Conservation (phyloP, 371 early-diverging fungal species). For the Circinella minor region DNA sequence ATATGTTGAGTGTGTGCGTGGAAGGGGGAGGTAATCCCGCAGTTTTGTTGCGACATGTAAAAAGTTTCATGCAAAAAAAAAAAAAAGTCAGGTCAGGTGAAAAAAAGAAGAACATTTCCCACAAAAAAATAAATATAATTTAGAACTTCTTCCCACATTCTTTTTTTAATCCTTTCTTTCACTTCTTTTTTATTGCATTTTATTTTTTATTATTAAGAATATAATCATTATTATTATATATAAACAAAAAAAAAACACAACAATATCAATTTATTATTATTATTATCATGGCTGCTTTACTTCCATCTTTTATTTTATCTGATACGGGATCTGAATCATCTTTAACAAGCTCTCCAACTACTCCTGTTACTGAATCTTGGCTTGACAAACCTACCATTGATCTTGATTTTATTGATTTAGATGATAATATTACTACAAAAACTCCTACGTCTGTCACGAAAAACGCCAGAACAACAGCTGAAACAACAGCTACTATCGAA, state of each 20-base stretch:
- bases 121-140: no score
- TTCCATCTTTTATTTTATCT: background rate
- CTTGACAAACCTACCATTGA: background rate
- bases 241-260: no score
- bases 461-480: no score
- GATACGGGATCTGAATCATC: conserved; percentile 4
- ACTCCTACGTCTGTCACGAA: no score
- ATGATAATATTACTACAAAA: background rate
- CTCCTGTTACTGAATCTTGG: background rate
- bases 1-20: no score
- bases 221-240: no score
- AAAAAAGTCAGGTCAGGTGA: no score
- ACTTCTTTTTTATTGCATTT: background rate
- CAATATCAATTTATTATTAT: background rate
- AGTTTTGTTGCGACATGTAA: no score
- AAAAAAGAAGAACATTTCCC: no score
- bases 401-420: conserved; percentile 4
- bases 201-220: background rate
- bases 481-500: background rate
- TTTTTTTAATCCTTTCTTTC: background rate
- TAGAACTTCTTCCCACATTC: no score
- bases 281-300: conserved; percentile 1
- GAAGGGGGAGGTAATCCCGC: no score
- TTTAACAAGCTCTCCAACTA: background rate
- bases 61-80: no score